A percentile compares a stretch with the other conserved stretches of the same genome.
These are phyloP conservation scores for Cladosporium halotolerans DNA, from an alignment of 2,329 filamentous ascomycete species.

Conservation along the genomic window DNA sequence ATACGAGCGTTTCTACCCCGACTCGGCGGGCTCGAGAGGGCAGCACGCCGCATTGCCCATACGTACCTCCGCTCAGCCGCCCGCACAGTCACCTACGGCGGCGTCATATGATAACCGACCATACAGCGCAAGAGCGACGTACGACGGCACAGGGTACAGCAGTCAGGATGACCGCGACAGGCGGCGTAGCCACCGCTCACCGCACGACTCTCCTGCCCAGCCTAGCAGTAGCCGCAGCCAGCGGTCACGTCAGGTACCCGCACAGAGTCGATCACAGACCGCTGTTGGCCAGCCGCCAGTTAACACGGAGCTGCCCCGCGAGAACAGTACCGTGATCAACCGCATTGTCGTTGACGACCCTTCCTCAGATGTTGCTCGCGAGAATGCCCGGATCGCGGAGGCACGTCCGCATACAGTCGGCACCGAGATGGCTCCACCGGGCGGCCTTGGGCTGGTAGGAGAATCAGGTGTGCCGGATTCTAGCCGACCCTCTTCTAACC, in stretches of 20 bases:
- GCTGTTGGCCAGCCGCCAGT: slow-evolving; percentile 50
- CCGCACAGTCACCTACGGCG: slow-evolving; percentile 18
- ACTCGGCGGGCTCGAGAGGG: slow-evolving; percentile 17
- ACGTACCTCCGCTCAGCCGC: slow-evolving; percentile 17
- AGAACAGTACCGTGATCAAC: slow-evolving; percentile 74
- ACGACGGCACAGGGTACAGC: slow-evolving; percentile 36
- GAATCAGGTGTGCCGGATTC: slow-evolving; percentile 47
- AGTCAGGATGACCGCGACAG: slow-evolving; percentile 33
- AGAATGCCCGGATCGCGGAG: slow-evolving; percentile 62
- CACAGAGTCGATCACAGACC: slow-evolving; percentile 40
- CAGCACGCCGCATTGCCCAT: slow-evolving; percentile 20
- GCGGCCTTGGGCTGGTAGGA: slow-evolving; percentile 44
- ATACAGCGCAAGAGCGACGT: slow-evolving; percentile 20
- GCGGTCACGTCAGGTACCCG: slow-evolving; percentile 31
- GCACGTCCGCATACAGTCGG: slow-evolving; percentile 40
- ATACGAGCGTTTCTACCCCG: slow-evolving; percentile 59
- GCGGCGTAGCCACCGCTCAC: slow-evolving; percentile 34
- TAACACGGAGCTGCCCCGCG: slow-evolving; percentile 54
- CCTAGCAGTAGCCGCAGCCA: slow-evolving; percentile 37
- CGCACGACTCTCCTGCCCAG: slow-evolving; percentile 42
- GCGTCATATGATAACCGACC: slow-evolving; percentile 21
- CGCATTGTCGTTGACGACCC: slow-evolving; percentile 71
- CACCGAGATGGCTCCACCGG: slow-evolving; percentile 40
- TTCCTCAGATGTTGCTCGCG: slow-evolving; percentile 64
- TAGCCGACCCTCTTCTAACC: slow-evolving; percentile 21